phyloP scores from a whole-genome alignment of 768 basidiomycete species.

The Kwoniella dejecticola region DNA sequence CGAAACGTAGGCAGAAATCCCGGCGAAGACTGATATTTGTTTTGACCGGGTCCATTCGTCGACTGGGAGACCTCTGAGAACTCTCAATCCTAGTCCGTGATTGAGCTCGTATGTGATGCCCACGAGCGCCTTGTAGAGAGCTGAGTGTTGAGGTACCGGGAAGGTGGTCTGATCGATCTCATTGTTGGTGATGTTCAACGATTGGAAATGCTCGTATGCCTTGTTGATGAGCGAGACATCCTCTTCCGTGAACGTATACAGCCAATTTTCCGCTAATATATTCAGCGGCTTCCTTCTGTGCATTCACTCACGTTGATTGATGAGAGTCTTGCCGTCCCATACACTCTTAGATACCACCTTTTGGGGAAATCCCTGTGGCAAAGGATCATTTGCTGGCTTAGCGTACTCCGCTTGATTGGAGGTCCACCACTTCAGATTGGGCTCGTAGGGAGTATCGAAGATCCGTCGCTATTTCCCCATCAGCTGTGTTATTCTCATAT shows the following conservation, averaged over 20 bases:
- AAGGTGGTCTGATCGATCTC: conserved; percentile 24
- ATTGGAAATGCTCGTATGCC: conserved; percentile 31
- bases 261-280: conserved; percentile 28
- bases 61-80: conserved; percentile 36
- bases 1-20: conserved; percentile 32
- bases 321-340: conserved; percentile 34
- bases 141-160: conserved; percentile 21
- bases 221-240: conserved; percentile 22
- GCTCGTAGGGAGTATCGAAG: conserved; percentile 28
- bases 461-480: conserved; percentile 3
- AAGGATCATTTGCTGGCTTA: conserved; percentile 23
- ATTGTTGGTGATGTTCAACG: conserved; percentile 23
- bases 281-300: background rate
- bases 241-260: conserved; percentile 25
- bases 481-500: no score
- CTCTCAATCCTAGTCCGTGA: conserved; percentile 32
- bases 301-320: conserved; percentile 30
- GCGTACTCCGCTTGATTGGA: conserved; percentile 27
- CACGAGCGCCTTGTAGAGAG: conserved; percentile 15
- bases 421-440: conserved; percentile 27
- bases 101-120: conserved; percentile 25
- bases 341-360: conserved; percentile 17
- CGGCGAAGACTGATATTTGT: conserved; percentile 31
- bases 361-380: conserved; percentile 28
- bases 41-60: conserved; percentile 25